Conservation (phyloP, 2,329 filamentous ascomycete species). For the Aspergillus candidus region DNA sequence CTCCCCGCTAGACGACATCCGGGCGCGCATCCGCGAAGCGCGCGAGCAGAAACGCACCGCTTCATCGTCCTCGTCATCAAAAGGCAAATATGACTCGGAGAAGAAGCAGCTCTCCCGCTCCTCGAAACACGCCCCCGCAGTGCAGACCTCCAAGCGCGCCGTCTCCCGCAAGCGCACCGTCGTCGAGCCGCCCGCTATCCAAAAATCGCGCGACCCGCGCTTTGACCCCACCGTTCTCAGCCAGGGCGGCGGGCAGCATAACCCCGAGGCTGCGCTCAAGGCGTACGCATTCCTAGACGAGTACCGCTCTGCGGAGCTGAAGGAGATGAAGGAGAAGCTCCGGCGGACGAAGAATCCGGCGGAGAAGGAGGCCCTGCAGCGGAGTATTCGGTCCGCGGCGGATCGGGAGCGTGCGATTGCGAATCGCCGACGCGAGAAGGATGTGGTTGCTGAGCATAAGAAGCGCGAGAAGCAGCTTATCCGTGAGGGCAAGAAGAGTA, state of each 20-base stretch:
- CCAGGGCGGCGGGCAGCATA: conserved; percentile 22
- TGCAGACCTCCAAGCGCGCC: conserved; percentile 73
- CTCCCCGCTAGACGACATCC: conserved; percentile 34
- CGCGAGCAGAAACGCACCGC: conserved; percentile 37
- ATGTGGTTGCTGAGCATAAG: conserved; percentile 68
- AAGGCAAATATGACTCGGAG: conserved; percentile 11
- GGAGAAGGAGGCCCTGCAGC: conserved; percentile 65
- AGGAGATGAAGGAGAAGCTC: conserved; percentile 62
- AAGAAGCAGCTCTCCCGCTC: conserved; percentile 40
- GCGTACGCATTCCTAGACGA: conserved; percentile 85
- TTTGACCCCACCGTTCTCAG: conserved; percentile 62
- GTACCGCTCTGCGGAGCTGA: conserved; percentile 79
- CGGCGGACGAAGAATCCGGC: conserved; percentile 59
- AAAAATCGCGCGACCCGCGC: conserved; percentile 74
- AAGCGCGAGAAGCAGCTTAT: conserved; percentile 78
- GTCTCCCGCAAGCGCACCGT: conserved; percentile 77
- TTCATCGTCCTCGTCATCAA: conserved; percentile 13
- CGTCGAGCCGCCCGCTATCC: conserved; percentile 48
- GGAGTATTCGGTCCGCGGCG: conserved; percentile 70
- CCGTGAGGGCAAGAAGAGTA: conserved; percentile 69
- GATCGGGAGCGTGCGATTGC: conserved; percentile 66
- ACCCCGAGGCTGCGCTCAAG: conserved; percentile 51
- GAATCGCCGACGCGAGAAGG: conserved; percentile 62
- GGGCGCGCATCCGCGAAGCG: conserved; percentile 36
- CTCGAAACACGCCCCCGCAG: conserved; percentile 83